A percentile compares a stretch with the other conserved stretches of the same genome.
Conservation (phyloP, 768 basidiomycete species). For the Boletales sp. region DNA sequence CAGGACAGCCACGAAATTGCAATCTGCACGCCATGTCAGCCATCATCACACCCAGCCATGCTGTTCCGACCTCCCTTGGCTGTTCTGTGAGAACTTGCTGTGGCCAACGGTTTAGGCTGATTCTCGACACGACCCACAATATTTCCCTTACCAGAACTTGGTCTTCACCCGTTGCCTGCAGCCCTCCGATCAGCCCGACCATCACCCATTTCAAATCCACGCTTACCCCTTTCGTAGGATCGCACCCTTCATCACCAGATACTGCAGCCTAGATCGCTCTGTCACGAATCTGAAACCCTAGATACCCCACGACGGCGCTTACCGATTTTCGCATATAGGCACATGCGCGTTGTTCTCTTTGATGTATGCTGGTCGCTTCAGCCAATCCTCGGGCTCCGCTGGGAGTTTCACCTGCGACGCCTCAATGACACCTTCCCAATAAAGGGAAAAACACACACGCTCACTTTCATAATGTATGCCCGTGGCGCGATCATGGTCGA, state of each 20-base stretch:
- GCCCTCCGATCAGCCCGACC: constrained; percentile 15
- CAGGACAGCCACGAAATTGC: constrained; percentile 75
- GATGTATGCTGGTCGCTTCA: constrained; percentile 84
- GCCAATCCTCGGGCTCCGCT: constrained; percentile 79
- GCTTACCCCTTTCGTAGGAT: constrained; percentile 80
- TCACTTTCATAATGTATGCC: constrained; percentile 83
- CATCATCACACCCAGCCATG: background rate
- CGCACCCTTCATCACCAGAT: constrained; percentile 83
- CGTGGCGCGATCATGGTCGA: constrained; percentile 80
- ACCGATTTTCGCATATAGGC: constrained; percentile 83
- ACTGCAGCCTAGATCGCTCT: constrained; percentile 61
- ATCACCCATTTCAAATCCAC: constrained; percentile 2
- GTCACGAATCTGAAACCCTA: constrained; percentile 11
- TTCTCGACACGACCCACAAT: constrained; percentile 3
- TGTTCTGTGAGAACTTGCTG: constrained; percentile 69
- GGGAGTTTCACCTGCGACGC: constrained; percentile 73
- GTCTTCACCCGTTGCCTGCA: constrained; percentile 75
- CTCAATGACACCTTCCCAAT: constrained; percentile 1
- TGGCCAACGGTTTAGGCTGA: constrained; percentile 10
- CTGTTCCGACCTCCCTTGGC: constrained; percentile 38
- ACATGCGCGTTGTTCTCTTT: constrained; percentile 71
- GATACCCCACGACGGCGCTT: constrained; percentile 13
- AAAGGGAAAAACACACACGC: constrained; percentile 9
- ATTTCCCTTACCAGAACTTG: constrained; percentile 69
- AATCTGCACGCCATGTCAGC: constrained; percentile 43